Evolutionary conservation across 352 stramenopile genomes (phyloP), one percentile per base, ranked within the genome.

Genomic region (Salisapilia sapeloensis): DNA sequence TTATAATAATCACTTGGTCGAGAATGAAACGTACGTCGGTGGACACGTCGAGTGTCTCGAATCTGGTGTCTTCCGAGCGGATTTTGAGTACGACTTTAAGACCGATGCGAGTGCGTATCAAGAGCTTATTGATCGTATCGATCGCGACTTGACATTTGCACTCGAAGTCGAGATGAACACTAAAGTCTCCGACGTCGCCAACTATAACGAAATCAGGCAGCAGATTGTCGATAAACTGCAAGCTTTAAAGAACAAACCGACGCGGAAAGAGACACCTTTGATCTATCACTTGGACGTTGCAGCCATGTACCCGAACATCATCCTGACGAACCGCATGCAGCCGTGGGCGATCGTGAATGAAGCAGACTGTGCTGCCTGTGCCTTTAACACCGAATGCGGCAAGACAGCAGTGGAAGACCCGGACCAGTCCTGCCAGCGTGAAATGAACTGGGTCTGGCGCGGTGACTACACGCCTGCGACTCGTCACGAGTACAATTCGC

Each of bases 221-320:
- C 35, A 93, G 33, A 98, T 99, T 42, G 70, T 97, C 6, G 71
- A 94, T 26, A 66, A 85, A 35, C 63, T 99, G 7, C 69, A 96
- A 43, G 75, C 74, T 14, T 74, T 99, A 19, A 71, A 91, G 4
- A 93, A 99, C 42, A 72, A 70, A 19, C 94, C 95, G 1, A 77
- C 82, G 27, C 72, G 87, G 4, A 72, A 60, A 38, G 83, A 87
- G 60, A 89, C 74, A 27, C 96, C 96, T 0, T 72, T 96, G 14
- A 97, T 99, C 35, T 99, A 99, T 48, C 95, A 99, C 48, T 82
- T 99, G 46, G 96, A 99, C 57, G 96, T 99, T 2, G 93, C 85
- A 16, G 96, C 95, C 17, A 99, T 99, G 96, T 99, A 99, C 53
- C 96, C 95, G 6, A 99, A 99, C 48, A 99, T 99, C 44, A 99